Conservation (phyloP, 352 stramenopile genomes). For the Pythium chondricola region DNA sequence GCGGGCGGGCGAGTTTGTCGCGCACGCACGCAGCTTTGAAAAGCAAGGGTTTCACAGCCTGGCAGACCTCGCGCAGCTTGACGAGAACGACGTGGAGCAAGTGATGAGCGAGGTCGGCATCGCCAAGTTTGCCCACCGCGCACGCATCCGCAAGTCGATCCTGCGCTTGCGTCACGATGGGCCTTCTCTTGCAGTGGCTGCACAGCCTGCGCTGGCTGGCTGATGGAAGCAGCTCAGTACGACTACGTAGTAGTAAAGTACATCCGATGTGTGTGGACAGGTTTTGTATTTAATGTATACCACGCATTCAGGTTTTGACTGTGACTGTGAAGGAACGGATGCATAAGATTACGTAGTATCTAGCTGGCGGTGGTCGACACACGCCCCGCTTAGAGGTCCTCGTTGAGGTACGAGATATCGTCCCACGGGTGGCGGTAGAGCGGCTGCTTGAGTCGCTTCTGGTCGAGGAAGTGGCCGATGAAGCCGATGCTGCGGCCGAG, state of each 20-base stretch:
- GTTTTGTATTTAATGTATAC: slow-evolving; percentile 21
- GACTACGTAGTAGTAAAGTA: too few species aligned
- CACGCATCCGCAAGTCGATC: slow-evolving; percentile 67
- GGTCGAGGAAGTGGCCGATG: slow-evolving; percentile 95
- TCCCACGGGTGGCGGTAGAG: slow-evolving; percentile 97
- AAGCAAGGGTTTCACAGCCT: slow-evolving; percentile 55
- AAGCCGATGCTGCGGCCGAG: slow-evolving; percentile 85
- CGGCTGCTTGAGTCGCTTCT: slow-evolving; percentile 96
- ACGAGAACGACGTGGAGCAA: slow-evolving; percentile 63
- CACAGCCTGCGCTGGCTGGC: slow-evolving; percentile 26
- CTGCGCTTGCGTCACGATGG: slow-evolving; percentile 28
- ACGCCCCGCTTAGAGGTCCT: slow-evolving; percentile 50
- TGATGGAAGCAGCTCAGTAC: too few species aligned
- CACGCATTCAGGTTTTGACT: slow-evolving; percentile 3
- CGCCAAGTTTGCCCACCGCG: slow-evolving; percentile 66
- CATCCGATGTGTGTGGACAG: too few species aligned
- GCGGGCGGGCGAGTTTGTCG: slow-evolving; percentile 42
- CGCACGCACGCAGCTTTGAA: slow-evolving; percentile 55
- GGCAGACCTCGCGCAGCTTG: slow-evolving; percentile 50
- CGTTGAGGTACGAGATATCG: slow-evolving; percentile 95
- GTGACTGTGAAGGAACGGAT: too few species aligned
- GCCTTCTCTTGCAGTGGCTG: slow-evolving; percentile 3
- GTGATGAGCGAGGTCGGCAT: slow-evolving; percentile 73
- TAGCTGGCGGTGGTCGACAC: too few species aligned
- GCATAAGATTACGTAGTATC: too few species aligned